Evolutionary conservation across 257 asterid genomes (phyloP).

Genomic region (Nicotiana obtusifolia): DNA sequence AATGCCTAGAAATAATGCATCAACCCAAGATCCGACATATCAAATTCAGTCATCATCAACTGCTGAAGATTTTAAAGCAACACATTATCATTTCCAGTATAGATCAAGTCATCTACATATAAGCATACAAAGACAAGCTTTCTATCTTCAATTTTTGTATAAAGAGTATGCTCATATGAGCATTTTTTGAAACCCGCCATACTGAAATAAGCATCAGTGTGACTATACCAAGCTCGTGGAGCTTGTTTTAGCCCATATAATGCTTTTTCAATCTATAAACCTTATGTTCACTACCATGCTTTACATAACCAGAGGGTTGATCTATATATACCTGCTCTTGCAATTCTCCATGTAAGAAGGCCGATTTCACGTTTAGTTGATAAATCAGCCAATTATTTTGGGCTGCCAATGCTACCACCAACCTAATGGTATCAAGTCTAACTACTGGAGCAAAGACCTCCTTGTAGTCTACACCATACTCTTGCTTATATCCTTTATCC

Average conservation of each 20-base stretch:
- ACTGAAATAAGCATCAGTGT: neutral
- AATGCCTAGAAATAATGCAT: neutral
- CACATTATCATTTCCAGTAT: neutral
- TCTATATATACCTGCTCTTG: neutral
- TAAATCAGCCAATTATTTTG: neutral
- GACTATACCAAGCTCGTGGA: slow-evolving; percentile 7
- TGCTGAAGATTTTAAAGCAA: neutral
- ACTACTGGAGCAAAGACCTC: no score
- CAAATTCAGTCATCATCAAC: neutral
- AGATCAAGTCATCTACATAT: neutral
- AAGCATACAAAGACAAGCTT: slow-evolving; percentile 9
- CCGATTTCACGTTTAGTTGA: no score
- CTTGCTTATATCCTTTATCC: no score
- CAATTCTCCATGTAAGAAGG: neutral
- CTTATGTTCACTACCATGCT: neutral
- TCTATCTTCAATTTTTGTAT: neutral
- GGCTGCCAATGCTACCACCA: neutral
- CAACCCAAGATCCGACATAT: neutral
- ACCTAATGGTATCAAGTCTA: no score
- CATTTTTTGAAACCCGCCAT: neutral
- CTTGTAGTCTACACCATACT: no score
- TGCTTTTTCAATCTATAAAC: neutral
- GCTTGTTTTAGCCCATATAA: neutral
- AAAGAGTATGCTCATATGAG: slow-evolving; percentile 4
- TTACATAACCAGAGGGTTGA: neutral